Percentiles rank a stretch among this genome's conserved stretches.
These are phyloP conservation scores for Candida jianshihensis DNA, from an alignment of 805 yeast species.

Conservation along the genomic window DNA sequence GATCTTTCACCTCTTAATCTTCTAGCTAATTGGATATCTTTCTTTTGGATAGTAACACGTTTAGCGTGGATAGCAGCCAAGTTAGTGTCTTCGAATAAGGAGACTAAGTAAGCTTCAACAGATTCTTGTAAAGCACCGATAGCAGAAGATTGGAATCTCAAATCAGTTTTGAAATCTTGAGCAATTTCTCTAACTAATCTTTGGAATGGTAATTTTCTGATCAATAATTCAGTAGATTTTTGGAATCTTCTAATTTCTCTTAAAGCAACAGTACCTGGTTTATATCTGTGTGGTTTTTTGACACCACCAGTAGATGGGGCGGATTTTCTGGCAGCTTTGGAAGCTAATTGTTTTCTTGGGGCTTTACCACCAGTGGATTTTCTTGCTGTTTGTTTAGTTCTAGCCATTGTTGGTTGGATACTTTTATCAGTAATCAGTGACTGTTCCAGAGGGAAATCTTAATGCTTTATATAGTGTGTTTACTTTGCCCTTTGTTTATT, in stretches of 20 bases:
- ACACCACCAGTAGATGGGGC: slow-evolving; percentile 93
- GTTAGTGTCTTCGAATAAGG: slow-evolving; percentile 95
- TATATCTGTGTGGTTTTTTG: slow-evolving; percentile 91
- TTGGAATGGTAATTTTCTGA: slow-evolving; percentile 96
- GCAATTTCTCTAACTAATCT: slow-evolving; percentile 95
- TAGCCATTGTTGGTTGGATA: slow-evolving; percentile 55
- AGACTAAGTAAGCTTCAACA: slow-evolving; percentile 95
- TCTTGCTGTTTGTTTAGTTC: slow-evolving; percentile 93
- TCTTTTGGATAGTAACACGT: slow-evolving; percentile 98
- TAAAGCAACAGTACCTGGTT: slow-evolving; percentile 95
- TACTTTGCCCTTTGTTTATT: neutral
- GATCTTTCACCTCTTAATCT: slow-evolving; percentile 97
- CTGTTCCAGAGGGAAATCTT: too few relatives aligned
- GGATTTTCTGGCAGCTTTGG: slow-evolving; percentile 89
- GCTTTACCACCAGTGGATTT: slow-evolving; percentile 95
- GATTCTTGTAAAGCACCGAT: slow-evolving; percentile 98
- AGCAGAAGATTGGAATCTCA: slow-evolving; percentile 96
- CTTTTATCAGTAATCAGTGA: neutral
- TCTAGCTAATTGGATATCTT: slow-evolving; percentile 96
- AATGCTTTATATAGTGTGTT: neutral
- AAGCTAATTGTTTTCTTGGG: slow-evolving; percentile 89
- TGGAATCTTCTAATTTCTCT: slow-evolving; percentile 98
- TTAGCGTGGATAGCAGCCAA: slow-evolving; percentile 98
- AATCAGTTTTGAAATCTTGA: slow-evolving; percentile 86
- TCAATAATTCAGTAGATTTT: slow-evolving; percentile 88